These are phyloP conservation scores for Austropuccinia psidii DNA, from an alignment of 1,284 basidiomycete genomes.

Conservation along the genomic window DNA sequence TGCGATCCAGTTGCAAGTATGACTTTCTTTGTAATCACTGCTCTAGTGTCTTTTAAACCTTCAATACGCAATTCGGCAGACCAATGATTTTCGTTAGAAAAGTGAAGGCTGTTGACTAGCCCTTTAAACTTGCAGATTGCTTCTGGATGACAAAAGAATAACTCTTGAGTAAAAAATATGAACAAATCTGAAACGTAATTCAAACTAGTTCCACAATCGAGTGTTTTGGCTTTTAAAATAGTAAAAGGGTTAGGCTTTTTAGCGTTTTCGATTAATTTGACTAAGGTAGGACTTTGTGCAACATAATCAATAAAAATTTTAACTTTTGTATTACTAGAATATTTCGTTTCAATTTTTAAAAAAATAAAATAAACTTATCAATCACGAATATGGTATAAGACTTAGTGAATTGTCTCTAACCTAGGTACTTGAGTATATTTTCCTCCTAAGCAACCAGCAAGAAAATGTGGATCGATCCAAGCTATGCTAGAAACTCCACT, in stretches of 20 bases:
- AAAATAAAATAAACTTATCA: too few relatives aligned
- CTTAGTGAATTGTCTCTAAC: too few relatives aligned
- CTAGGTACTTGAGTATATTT: conserved; percentile 9
- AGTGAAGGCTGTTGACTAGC: background rate
- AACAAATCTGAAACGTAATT: conserved; percentile 13
- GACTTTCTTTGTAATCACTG: background rate
- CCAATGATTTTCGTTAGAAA: background rate
- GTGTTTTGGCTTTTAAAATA: background rate
- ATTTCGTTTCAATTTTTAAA: too few relatives aligned
- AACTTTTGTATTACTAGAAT: conserved; percentile 12
- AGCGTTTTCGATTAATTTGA: background rate
- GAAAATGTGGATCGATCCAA: conserved; percentile 11
- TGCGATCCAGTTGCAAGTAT: conserved; percentile 5
- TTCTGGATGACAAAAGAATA: background rate
- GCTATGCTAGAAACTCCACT: background rate
- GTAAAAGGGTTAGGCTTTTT: background rate
- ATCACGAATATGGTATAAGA: too few relatives aligned
- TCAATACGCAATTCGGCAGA: background rate
- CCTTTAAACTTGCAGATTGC: background rate
- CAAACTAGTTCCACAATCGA: background rate
- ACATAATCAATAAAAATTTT: conserved; percentile 15
- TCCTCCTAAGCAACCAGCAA: background rate
- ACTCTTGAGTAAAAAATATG: background rate
- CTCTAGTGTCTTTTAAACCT: background rate
- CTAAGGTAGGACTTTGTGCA: background rate